Base-by-base conservation (phyloP, 345 rosid species). In the Syzygium aromaticum region DNA sequence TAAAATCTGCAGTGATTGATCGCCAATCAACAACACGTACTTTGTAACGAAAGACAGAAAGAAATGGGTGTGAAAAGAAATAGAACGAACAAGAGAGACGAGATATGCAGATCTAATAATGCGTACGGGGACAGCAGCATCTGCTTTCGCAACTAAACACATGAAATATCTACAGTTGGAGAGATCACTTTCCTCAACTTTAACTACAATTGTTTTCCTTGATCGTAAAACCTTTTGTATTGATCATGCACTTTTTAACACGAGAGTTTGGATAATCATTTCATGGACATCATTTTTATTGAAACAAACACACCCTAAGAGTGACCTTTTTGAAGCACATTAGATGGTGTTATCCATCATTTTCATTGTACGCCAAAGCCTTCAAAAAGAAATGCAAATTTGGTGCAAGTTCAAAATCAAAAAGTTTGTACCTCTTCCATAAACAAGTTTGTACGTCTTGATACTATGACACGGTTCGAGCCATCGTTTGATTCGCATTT, bases 1-100 rank as follows among this genome's bases (percentile, higher is more conserved):
- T 59, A 95, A 87, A 51, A 95, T 94, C 98, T 95, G 92, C 86
- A 52, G 77, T 19, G 28, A 33, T 77, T 51, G 33, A 27, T 14
- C 30, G 3, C 27, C 2, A 0, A 40, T 73, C 49, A 38, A 73
- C 23, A 30, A 16, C 43, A 19, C 82, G 5, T 1, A 73, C 27
- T 38, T 38, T 38, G 49, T 13, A 73, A 73, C 10, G 49, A 38
- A 38, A 73, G 82, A 21, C 14, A 1, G 82, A 73, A 33, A 73
- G 13, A 19, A 30, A 30, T 12, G 3, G 15, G 49, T 19, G 82
- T 0, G 0, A 38, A 33, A 38, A 73, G 82, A 73, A 19, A 9
- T 38, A 73, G 82, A 73, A 27, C 14, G 4, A 38, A 33, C 49
- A 5, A 19, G 27, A 73, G 49, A 10, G 10, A 30, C 1, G 49